Evolutionary conservation across 306 rosid species (phyloP), one percentile per base, ranked within the genome.

Genomic region (Sindora glabra): DNA sequence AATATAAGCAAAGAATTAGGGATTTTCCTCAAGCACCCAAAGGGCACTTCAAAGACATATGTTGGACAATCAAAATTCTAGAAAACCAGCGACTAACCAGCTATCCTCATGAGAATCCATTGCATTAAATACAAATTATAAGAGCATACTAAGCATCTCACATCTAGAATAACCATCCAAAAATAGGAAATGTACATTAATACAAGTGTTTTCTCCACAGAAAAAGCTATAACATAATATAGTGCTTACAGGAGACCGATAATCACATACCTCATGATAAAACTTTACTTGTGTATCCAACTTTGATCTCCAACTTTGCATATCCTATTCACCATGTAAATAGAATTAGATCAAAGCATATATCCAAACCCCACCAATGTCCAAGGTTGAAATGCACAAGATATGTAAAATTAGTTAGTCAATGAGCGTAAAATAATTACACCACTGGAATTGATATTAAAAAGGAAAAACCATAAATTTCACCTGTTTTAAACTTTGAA

Each of bases 221-320:
- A 33, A 64, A 49, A 63, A 48, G 5, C 2, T 6, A 27, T 6
- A 15, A 32, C 47, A 59, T 47, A 69, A 59, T 59, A 52, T 27
- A 34, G 45, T 19, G 15, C n/a, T 59, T 40, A 12, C 37, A 34
- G 14, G 48, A 18, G 15, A 56, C 32, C 8, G 46, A 27, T 10
- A 15, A 33, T 46, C 62, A 81, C 99, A 84, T 75, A 89, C 99
- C 55, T 89, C 83, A 3, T 89, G 85, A 70, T 86, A 89, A 50
- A 81, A 81, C 74, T 82, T 80, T 29, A 94, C 97, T 77, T 94
- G 99, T 3, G 86, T 77, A 62, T 94, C 97, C 5, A 94, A 70
- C 65, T 86, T 94, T 24, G 86, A 89, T 70, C 97, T 84, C 99
- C 99, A 94, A 51, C 67, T 67, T 74, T 89, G 99, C 70, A 94